Evolutionary conservation across 306 rosid species (phyloP).

Genomic region (Sophora flavescens): DNA sequence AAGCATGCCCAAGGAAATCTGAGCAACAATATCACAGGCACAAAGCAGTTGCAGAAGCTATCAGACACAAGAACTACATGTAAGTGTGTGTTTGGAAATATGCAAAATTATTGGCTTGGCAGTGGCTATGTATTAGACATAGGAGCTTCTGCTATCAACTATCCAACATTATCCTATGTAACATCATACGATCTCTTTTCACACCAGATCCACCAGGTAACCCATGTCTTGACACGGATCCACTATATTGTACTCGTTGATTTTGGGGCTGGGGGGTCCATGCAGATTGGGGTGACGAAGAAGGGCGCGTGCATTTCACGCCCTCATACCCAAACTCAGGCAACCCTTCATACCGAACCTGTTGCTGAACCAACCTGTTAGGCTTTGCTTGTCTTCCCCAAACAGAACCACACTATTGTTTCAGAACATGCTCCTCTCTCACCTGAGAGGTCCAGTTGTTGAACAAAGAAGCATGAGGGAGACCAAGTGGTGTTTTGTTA

Average conservation of each 20-base stretch:
- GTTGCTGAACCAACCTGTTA: constrained; percentile 57
- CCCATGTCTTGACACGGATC: constrained; percentile 43
- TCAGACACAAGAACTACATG: too few species aligned
- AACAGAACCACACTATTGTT: constrained; percentile 46
- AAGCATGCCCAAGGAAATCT: too few species aligned
- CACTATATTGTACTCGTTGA: constrained; percentile 39
- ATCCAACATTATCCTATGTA: too few species aligned
- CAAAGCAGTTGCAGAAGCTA: too few species aligned
- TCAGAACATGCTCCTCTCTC: constrained; percentile 37
- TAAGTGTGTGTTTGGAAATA: too few species aligned
- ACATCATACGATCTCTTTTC: too few species aligned
- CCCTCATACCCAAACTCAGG: constrained; percentile 37
- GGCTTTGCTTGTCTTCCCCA: constrained; percentile 54
- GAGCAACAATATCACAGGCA: too few species aligned
- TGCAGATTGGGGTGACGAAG: constrained; percentile 47
- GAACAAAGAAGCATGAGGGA: constrained; percentile 34
- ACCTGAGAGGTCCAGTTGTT: constrained; percentile 47
- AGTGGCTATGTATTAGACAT: too few species aligned
- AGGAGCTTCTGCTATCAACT: too few species aligned
- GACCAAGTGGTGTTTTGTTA: constrained; percentile 44
- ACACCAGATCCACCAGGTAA: constrained; percentile 49
- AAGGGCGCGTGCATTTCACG: constrained; percentile 46
- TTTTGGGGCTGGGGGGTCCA: constrained; percentile 54
- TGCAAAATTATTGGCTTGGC: too few species aligned
- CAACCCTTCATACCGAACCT: constrained; percentile 54